A percentile compares a stretch with the other conserved stretches of the same genome.
Conservation (phyloP, 192 early-diverging fungal species). For the Backusella sp. region DNA sequence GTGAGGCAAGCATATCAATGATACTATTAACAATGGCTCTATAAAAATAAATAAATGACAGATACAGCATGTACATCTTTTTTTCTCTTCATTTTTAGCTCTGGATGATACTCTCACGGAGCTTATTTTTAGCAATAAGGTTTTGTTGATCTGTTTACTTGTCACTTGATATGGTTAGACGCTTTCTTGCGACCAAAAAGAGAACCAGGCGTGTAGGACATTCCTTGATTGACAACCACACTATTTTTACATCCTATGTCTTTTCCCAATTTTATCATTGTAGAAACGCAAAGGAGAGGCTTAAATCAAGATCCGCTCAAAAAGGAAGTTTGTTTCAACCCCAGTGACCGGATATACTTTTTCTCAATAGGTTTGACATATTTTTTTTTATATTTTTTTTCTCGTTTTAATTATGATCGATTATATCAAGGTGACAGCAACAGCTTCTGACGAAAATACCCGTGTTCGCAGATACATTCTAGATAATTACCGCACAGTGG, state of each 20-base stretch:
- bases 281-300: neutral
- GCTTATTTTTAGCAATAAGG: neutral
- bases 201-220: neutral
- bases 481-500: slow-evolving; percentile 5
- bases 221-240: too few relatives aligned
- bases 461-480: slow-evolving; percentile 13
- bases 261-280: too few relatives aligned
- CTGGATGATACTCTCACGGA: neutral
- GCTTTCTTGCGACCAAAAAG: neutral
- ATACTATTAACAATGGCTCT: too few relatives aligned
- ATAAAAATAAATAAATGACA: too few relatives aligned
- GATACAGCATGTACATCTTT: too few relatives aligned
- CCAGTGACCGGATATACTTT: neutral
- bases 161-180: neutral
- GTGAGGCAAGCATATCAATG: too few relatives aligned
- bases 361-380: neutral
- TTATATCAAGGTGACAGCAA: slow-evolving; percentile 13
- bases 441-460: neutral
- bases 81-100: too few relatives aligned
- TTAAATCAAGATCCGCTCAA: neutral
- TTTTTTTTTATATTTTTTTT: neutral
- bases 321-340: neutral
- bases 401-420: neutral
- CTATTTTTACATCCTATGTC: too few relatives aligned
- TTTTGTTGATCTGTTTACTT: neutral